A percentile compares a stretch with the other conserved stretches of the same genome.
These are phyloP conservation scores for Wickerhamiella brachini DNA, from an alignment of 805 yeast genomes.

Conservation along the genomic window DNA sequence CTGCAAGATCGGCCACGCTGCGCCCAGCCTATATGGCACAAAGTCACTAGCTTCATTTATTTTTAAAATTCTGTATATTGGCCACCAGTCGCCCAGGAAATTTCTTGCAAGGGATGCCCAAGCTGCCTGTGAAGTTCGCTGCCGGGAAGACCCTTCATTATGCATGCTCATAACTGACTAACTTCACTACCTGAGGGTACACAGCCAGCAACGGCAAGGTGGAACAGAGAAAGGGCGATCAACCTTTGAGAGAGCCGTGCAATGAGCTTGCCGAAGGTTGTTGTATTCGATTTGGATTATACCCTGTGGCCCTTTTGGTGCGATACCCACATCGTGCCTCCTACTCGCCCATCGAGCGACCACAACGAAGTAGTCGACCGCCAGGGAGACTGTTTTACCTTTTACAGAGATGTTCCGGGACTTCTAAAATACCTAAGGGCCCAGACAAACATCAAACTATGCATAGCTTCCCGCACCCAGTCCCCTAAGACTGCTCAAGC, in stretches of 20 bases:
- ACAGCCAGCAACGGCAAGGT: not conserved
- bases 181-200: not conserved
- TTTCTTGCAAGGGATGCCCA: no score
- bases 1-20: not conserved
- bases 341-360: constrained; percentile 29
- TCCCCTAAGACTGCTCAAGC: constrained; percentile 65
- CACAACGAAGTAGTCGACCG: constrained; percentile 35
- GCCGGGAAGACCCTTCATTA: not conserved
- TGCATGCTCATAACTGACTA: not conserved
- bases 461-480: constrained; percentile 69
- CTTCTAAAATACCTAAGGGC: constrained; percentile 41
- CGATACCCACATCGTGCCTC: constrained; percentile 54
- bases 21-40: not conserved
- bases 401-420: constrained; percentile 55
- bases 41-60: no score
- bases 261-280: constrained; percentile 31
- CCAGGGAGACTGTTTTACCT: constrained; percentile 39
- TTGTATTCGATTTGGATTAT: constrained; percentile 64
- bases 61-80: no score
- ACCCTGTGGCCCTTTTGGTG: constrained; percentile 78
- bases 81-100: no score
- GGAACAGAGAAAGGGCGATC: not conserved
- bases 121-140: not conserved
- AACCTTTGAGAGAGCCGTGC: not conserved
- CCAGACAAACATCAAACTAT: constrained; percentile 34